phyloP scores from a whole-genome alignment of 75 land plant genomes.

The Adiantum capillusveneris region DNA sequence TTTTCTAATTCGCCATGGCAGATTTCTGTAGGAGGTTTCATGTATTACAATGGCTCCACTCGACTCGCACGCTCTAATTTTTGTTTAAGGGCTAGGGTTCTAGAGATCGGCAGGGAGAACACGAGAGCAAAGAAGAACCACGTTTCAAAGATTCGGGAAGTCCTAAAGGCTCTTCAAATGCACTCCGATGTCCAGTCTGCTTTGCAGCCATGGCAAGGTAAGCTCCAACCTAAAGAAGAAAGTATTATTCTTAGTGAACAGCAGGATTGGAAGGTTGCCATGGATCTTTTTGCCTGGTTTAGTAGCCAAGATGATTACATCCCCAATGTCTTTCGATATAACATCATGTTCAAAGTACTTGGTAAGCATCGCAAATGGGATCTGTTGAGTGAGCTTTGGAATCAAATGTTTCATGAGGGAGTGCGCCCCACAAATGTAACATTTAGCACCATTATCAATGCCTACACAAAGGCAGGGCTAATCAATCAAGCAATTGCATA shows the following conservation, averaged over 20 bases:
- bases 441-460: constrained; percentile 65
- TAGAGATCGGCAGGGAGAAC: too few relatives aligned
- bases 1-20: too few relatives aligned
- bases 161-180: constrained; percentile 43
- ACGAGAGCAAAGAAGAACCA: too few relatives aligned
- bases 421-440: constrained; percentile 57
- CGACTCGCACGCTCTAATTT: too few relatives aligned
- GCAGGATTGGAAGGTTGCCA: constrained; percentile 43
- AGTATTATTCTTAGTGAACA: constrained; percentile 57
- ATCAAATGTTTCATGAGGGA: constrained; percentile 54
- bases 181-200: constrained; percentile 45
- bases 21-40: too few relatives aligned
- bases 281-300: constrained; percentile 53
- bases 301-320: constrained; percentile 37
- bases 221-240: constrained; percentile 44
- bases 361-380: constrained; percentile 73
- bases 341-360: constrained; percentile 54
- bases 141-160: constrained; percentile 23
- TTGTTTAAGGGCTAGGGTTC: too few relatives aligned
- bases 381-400: constrained; percentile 54
- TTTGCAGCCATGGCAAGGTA: constrained; percentile 51
- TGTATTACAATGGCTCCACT: too few relatives aligned
- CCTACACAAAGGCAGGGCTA: constrained; percentile 60
- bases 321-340: constrained; percentile 67
- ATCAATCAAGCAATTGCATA: constrained; percentile 54